These are phyloP conservation scores for Ustilago cynodontis DNA, from an alignment of 1,284 basidiomycete genomes.

Conservation along the genomic window DNA sequence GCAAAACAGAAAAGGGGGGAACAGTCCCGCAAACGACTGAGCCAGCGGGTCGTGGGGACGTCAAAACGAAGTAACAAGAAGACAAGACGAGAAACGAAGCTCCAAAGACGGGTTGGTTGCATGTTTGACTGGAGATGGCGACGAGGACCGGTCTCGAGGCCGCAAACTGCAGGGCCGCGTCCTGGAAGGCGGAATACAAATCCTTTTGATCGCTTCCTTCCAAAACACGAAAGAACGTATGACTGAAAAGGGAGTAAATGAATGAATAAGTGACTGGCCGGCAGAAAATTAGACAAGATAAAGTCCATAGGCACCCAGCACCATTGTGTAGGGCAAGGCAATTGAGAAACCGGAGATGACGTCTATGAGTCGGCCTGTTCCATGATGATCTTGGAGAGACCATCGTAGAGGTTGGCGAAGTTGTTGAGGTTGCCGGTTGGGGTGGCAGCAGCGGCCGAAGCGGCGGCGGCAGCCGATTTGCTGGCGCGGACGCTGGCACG, in stretches of 20 bases:
- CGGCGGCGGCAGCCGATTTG: conserved; percentile 41
- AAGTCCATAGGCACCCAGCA: conserved; percentile 32
- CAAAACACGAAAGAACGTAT: conserved; percentile 11
- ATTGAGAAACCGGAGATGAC: neutral
- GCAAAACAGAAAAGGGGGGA: conserved; percentile 6
- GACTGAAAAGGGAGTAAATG: conserved; percentile 1
- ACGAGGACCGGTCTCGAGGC: conserved; percentile 31
- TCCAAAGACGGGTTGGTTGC: conserved; percentile 6
- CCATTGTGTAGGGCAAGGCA: neutral
- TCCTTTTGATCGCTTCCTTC: conserved; percentile 30
- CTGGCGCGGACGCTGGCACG: conserved; percentile 36
- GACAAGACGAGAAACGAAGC: conserved; percentile 3
- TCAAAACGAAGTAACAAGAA: conserved; percentile 14
- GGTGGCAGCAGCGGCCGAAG: conserved; percentile 38
- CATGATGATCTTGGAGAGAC: conserved; percentile 63
- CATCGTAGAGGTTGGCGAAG: conserved; percentile 63
- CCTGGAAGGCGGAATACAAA: neutral
- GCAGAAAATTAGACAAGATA: conserved; percentile 18
- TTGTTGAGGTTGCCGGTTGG: conserved; percentile 63
- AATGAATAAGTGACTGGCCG: conserved; percentile 18
- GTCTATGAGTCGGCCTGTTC: conserved; percentile 38
- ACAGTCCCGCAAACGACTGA: conserved; percentile 39
- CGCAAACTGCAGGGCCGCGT: neutral
- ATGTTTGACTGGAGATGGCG: conserved; percentile 3
- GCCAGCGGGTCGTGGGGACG: conserved; percentile 40